Base-by-base conservation (phyloP, 2,329 filamentous ascomycete species). In the Ophiobolus disseminans region DNA sequence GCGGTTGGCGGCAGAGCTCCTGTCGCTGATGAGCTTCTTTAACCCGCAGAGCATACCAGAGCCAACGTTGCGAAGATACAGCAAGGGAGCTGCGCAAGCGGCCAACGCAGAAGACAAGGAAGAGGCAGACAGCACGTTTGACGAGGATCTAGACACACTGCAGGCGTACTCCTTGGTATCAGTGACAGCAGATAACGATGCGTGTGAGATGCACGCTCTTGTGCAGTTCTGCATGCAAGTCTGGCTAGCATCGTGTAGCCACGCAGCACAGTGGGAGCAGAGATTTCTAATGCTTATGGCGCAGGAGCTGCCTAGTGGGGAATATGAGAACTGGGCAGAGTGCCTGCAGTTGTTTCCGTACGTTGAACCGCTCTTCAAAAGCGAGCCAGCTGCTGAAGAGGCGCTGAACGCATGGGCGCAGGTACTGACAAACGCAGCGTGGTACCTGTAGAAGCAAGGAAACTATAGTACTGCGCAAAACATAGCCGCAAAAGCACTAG, bases 11-110 rank as follows among this genome's bases (percentile, higher is more conserved):
- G 70, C 76, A 4, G 65, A 78, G n/a, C 60, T 80, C 14, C 54
- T 81, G 1, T 76, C 75, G 2, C 64, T 80, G 0, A 80, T 80
- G 73, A 78, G 76, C 64, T 75, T 77, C 48, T 80, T 77, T 53
- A 69, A 80, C 40, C 62, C 64, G 17, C 71, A 78, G 53, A 73
- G 68, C 6, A 78, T 80, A 19, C 72, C 73, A 0, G 65, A 70
- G 21, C 14, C 13, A n/a, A 31, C 28, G 28, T n/a, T 31, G 28
- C 28, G 28, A 31, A 31, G 28, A 31, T 31, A 31, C 28, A 31
- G 28, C 28, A 31, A 31, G 28, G 28, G 14, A 9, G 13, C 28
- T 13, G 28, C 28, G 14, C 28, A 31, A 9, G 13, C 14, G 28
- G 14, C 11, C 14, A n/a, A 9, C 14, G 28, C 28, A 31, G 28